Evolutionary conservation across 352 stramenopile genomes (phyloP).

Genomic region (Elongisporangium anandrum): DNA sequence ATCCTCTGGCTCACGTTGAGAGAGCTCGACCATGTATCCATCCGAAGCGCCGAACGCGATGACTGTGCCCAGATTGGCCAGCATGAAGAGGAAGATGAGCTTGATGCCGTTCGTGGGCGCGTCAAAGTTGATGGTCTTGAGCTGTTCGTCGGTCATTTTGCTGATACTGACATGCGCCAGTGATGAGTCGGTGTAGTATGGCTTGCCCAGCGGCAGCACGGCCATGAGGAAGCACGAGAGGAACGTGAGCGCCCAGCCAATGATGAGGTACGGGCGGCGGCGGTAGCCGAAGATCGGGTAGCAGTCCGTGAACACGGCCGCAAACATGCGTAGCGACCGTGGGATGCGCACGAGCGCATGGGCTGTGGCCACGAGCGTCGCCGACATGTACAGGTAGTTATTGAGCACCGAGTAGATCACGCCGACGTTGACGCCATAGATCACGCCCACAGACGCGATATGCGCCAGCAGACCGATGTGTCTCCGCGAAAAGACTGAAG

Average conservation of each 20-base stretch:
- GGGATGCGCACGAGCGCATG: constrained; percentile 38
- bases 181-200: constrained; percentile 32
- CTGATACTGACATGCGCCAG: constrained; percentile 18
- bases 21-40: constrained; percentile 54
- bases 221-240: constrained; percentile 41
- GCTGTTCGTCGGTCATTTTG: constrained; percentile 25
- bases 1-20: constrained; percentile 33
- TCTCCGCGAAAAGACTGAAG: constrained; percentile 27
- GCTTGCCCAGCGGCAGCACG: constrained; percentile 34
- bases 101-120: constrained; percentile 34
- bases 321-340: constrained; percentile 41
- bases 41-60: constrained; percentile 70
- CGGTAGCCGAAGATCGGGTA: constrained; percentile 79
- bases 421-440: constrained; percentile 30
- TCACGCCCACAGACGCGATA: constrained; percentile 34
- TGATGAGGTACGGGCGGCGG: constrained; percentile 73
- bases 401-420: constrained; percentile 51
- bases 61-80: constrained; percentile 71
- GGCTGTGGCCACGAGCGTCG: constrained; percentile 35
- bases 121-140: constrained; percentile 32
- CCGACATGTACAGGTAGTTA: constrained; percentile 62
- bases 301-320: constrained; percentile 71
- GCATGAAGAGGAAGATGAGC: constrained; percentile 59
- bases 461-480: constrained; percentile 48
- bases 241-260: constrained; percentile 52